Conservation (phyloP, 1,284 basidiomycete genomes). For the Mycosarcoma mackinlayi region DNA sequence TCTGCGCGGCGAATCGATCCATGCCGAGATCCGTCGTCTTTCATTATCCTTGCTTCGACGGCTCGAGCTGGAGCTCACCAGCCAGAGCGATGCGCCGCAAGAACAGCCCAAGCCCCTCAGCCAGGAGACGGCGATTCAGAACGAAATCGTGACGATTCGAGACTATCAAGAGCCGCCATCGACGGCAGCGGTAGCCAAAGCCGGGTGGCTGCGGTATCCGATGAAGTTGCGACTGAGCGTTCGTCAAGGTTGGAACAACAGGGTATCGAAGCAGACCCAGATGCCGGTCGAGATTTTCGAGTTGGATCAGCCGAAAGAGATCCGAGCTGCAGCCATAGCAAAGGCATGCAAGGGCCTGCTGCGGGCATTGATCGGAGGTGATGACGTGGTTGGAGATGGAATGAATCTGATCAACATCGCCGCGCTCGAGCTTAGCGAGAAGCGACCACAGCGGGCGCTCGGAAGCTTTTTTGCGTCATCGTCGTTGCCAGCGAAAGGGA, state of each 20-base stretch:
- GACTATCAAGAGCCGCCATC: slow-evolving; percentile 21
- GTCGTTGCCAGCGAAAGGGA: not conserved
- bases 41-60: slow-evolving; percentile 47
- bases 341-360: slow-evolving; percentile 37
- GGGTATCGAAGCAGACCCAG: slow-evolving; percentile 48
- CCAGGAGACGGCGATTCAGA: slow-evolving; percentile 25
- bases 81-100: not conserved
- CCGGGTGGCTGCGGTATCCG: slow-evolving; percentile 57
- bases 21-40: slow-evolving; percentile 40
- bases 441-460: slow-evolving; percentile 37
- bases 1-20: slow-evolving; percentile 33
- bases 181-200: not conserved
- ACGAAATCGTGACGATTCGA: slow-evolving; percentile 25
- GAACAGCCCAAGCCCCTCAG: slow-evolving; percentile 17
- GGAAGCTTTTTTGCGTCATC: slow-evolving; percentile 37
- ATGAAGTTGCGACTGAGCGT: slow-evolving; percentile 49
- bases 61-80: slow-evolving; percentile 60
- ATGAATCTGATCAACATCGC: slow-evolving; percentile 63
- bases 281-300: slow-evolving; percentile 63
- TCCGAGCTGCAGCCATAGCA: slow-evolving; percentile 26
- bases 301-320: slow-evolving; percentile 12
- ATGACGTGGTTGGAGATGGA: slow-evolving; percentile 41
- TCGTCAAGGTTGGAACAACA: slow-evolving; percentile 46
- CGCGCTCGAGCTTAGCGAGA: slow-evolving; percentile 50
- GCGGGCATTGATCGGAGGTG: slow-evolving; percentile 41